A percentile compares a stretch with the other conserved stretches of the same genome.
Conservation (phyloP, 768 basidiomycete species). For the Termitomyces sp. region DNA sequence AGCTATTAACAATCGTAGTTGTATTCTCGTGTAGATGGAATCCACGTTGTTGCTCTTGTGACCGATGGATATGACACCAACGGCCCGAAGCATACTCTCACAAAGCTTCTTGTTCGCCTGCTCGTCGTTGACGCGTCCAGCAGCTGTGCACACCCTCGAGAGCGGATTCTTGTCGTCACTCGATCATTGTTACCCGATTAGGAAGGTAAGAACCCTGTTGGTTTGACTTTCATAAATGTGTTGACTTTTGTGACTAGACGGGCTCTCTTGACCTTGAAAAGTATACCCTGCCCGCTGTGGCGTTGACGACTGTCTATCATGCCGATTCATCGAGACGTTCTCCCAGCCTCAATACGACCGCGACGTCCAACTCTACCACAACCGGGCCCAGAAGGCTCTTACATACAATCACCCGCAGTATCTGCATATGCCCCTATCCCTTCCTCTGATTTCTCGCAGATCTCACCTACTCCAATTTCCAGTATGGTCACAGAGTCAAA, state of each 20-base stretch:
- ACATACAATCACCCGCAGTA: conserved; percentile 2
- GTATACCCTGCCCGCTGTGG: conserved; percentile 16
- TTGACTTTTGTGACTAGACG: conserved; percentile 6
- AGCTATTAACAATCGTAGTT: neutral
- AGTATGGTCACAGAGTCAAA: neutral
- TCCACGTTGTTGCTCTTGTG: conserved; percentile 1
- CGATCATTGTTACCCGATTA: conserved; percentile 5
- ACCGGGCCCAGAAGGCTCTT: neutral
- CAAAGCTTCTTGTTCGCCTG: neutral
- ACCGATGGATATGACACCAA: neutral
- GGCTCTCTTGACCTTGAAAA: neutral
- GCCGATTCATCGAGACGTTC: conserved; percentile 3
- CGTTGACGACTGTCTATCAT: conserved; percentile 14
- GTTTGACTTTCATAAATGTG: conserved; percentile 9
- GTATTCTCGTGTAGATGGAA: neutral
- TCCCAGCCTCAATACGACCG: conserved; percentile 9
- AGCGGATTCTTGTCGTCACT: neutral
- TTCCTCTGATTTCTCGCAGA: neutral
- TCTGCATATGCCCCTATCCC: conserved; percentile 7
- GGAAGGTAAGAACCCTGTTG: conserved; percentile 9
- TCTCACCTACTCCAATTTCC: neutral
- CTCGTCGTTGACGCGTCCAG: neutral
- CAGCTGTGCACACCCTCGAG: neutral
- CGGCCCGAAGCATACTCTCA: neutral
- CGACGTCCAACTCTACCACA: conserved; percentile 9